Base-by-base conservation (phyloP, 176 grass and related monocot species). In the Chrysopogon serrulatus region DNA sequence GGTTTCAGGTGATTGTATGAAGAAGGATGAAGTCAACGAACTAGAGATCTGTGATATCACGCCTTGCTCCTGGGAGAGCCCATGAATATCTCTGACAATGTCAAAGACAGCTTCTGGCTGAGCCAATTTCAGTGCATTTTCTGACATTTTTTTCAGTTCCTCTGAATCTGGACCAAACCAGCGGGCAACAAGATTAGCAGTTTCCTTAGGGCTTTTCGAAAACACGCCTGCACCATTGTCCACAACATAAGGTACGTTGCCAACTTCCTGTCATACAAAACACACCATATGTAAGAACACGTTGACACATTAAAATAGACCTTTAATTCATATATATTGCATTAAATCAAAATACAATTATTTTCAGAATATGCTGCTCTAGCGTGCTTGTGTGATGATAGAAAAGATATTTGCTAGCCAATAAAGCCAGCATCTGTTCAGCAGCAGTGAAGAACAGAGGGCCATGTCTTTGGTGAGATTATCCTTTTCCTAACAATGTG, bases 221-320 rank as follows among this genome's bases (percentile, higher is more conserved):
- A 99, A 99, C 61, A 99, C 91, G 3, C 96, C 96, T 10, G 96
- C 96, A 67, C 96, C 96, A 30, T 96, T 99, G 82, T 99, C 87
- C 37, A 99, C 96, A 13, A 99, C 96, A 68, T 96, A 99, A 73
- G 96, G 96, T 17, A 99, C 89, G 61, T 99, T 99, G 56, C 96
- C 96, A 74, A 99, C 96, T 93, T 99, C 96, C 96, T 99, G 83
- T 47, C 43, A 84, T 26, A 12, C 67, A 83, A 49, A 79, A 79
- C 6, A 81, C 3, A 79, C 11, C 10, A 11, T 23, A 18, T 57
- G 62, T 85, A 64, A 85, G 57, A 59, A 31, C 44, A 39, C 3
- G 41, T 35, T 67, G 17, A 56, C 49, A 37, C 30, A 17, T 56
- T 1, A 27, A 1, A 47, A 43, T 21, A 35, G 17, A 42, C 11